Evolutionary conservation across 1,284 basidiomycete species (phyloP).

Genomic region (Waitea zeae): DNA sequence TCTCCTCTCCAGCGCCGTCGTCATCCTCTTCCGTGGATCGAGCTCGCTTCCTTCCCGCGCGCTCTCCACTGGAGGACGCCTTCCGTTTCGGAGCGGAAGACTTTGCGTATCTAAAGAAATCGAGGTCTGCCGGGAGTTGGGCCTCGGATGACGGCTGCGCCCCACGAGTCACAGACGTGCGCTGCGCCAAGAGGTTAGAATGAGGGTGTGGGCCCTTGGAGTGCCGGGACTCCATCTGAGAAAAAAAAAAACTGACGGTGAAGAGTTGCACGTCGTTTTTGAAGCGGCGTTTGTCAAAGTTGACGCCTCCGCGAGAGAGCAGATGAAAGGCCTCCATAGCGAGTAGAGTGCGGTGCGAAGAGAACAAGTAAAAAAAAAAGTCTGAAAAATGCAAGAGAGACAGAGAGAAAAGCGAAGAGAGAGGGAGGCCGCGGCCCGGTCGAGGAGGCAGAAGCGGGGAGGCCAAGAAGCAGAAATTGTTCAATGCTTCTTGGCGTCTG

Average conservation of each 20-base stretch:
- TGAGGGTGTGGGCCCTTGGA: constrained; percentile 1
- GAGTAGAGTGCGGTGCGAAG: background rate
- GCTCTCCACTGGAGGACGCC: constrained; percentile 9
- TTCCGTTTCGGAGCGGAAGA: constrained; percentile 27
- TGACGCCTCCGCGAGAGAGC: constrained; percentile 57
- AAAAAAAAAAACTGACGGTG: constrained; percentile 30
- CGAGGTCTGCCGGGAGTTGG: constrained; percentile 60
- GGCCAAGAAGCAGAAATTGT: too few species aligned
- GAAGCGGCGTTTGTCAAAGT: constrained; percentile 70
- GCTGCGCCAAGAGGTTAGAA: constrained; percentile 8
- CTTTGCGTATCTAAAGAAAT: constrained; percentile 78
- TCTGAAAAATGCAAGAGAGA: too few species aligned
- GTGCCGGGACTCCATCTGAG: background rate
- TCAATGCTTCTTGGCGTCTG: too few species aligned
- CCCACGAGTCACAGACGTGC: too few species aligned
- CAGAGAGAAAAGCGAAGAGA: too few species aligned
- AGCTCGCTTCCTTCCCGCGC: constrained; percentile 20
- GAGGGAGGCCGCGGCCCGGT: too few species aligned
- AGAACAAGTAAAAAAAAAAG: too few species aligned
- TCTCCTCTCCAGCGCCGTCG: constrained; percentile 13
- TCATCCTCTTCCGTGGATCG: constrained; percentile 12
- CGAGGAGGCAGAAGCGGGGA: too few species aligned
- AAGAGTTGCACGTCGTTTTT: constrained; percentile 61
- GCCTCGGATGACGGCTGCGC: too few species aligned
- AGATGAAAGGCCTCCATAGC: constrained; percentile 61